Evolutionary conservation across 2,329 filamentous ascomycete genomes (phyloP).

Genomic region (Graphiopsis chlorocephala): DNA sequence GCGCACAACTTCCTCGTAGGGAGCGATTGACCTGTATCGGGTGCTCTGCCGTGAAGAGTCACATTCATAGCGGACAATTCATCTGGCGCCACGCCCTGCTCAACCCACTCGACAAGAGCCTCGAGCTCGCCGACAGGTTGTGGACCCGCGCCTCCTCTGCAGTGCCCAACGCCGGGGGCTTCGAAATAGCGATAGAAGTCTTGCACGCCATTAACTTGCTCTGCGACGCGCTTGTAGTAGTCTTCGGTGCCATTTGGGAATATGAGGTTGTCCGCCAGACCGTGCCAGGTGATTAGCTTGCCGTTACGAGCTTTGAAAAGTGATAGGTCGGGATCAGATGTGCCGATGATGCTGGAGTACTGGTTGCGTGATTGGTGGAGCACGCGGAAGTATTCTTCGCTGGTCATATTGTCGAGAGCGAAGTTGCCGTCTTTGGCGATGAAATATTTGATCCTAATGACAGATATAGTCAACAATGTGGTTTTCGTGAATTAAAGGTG

Average conservation of each 20-base stretch:
- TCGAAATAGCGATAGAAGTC: constrained; percentile 36
- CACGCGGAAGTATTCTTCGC: constrained; percentile 26
- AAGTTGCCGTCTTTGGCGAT: constrained; percentile 34
- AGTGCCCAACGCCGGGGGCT: constrained; percentile 36
- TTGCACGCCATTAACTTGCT: constrained; percentile 5
- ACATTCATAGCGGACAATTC: constrained; percentile 8
- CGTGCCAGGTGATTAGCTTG: constrained; percentile 47
- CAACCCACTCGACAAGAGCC: constrained; percentile 21
- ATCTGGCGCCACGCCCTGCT: constrained; percentile 20
- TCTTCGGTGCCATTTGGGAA: constrained; percentile 34
- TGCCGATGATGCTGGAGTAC: constrained; percentile 38
- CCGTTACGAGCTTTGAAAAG: constrained; percentile 37
- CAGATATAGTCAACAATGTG: background rate
- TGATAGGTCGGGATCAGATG: constrained; percentile 38
- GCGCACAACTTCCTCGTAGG: constrained; percentile 17
- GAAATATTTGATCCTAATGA: constrained; percentile 30
- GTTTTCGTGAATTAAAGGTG: no score
- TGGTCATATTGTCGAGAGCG: constrained; percentile 32
- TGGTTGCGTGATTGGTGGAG: constrained; percentile 24
- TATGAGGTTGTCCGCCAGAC: constrained; percentile 39
- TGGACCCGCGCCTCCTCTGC: constrained; percentile 27
- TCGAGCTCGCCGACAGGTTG: constrained; percentile 16
- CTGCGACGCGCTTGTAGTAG: constrained; percentile 39
- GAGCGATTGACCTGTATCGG: background rate
- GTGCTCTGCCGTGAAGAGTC: background rate